Base-by-base conservation (phyloP, 345 rosid species). In the Eucalyptus cloeziana region DNA sequence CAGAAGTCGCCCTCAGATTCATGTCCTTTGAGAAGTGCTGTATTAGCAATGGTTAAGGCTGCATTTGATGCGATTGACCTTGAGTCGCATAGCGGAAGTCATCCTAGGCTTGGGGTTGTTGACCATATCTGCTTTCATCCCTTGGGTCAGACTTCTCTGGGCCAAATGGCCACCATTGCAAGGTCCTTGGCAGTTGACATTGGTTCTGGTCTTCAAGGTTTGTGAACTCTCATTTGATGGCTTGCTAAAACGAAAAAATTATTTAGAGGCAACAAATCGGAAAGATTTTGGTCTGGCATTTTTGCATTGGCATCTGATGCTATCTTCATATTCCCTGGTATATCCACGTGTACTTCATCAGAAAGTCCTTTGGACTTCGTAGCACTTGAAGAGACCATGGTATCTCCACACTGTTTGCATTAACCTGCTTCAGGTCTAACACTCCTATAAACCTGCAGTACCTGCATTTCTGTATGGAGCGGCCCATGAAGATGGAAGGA, bases 111-210 rank as follows among this genome's bases (percentile, higher is more conserved):
- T 89, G 99, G 99, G 89, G 98, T 97, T 62, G 97, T 97, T 54
- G 99, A 97, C 90, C 99, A 97, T 89, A 92, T 96, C 87, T 96
- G 99, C 92, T 96, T 97, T 92, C 99, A 97, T 90, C 97, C 98
- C 22, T 89, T 97, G 92, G 93, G 92, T 87, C 90, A 58, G 62
- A 85, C 97, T 89, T 93, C 97, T 62, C 64, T 96, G 47, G 94
- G 95, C 47, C 96, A 96, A 88, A 94, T 93, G 79, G 96, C 97
- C 85, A 87, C 88, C 47, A 89, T 95, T 90, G 99, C 99, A 16
- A 95, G 91, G 90, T 92, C 95, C 60, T 90, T 96, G 92, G 98
- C 96, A 8, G 93, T 89, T 60, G 98, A 95, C 52, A 90, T 97
- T 87, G 98, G 98, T 89, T 93, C 94, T 83, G 85, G 86, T 90